These are phyloP conservation scores for Pestalotiopsis sp. DNA, from an alignment of 2,329 filamentous ascomycete species.

Conservation along the genomic window DNA sequence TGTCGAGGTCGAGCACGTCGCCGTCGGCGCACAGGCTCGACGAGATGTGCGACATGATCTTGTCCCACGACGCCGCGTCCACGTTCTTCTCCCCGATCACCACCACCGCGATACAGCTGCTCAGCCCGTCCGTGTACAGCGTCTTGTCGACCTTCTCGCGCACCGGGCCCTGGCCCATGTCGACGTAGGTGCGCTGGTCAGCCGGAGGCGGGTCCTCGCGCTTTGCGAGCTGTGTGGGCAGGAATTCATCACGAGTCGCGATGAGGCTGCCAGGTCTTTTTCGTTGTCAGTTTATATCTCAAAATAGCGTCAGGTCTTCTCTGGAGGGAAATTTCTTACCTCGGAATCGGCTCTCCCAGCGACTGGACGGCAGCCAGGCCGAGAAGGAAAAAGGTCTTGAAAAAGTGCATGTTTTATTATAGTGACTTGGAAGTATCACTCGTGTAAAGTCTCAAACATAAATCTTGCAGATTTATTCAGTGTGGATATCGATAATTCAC, in stretches of 20 bases:
- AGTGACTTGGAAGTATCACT: background rate
- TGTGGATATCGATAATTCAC: too few species aligned
- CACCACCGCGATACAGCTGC: background rate
- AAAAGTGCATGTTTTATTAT: background rate
- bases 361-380: background rate
- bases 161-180: background rate
- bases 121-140: conserved; percentile 1
- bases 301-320: background rate
- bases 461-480: background rate
- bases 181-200: background rate
- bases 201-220: background rate
- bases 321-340: background rate
- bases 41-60: conserved; percentile 6
- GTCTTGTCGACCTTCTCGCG: conserved; percentile 5
- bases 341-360: background rate
- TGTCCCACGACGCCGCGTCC: conserved; percentile 1
- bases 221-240: background rate
- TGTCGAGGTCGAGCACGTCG: conserved; percentile 1
- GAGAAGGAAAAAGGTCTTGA: background rate
- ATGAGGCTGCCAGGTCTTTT: background rate
- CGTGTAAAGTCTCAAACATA: background rate
- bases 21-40: conserved; percentile 1
- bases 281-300: background rate
- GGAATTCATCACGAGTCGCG: background rate
- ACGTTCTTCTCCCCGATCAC: conserved; percentile 3